These are phyloP conservation scores for Cucurbita pepo DNA, from an alignment of 306 rosid species.

Conservation along the genomic window DNA sequence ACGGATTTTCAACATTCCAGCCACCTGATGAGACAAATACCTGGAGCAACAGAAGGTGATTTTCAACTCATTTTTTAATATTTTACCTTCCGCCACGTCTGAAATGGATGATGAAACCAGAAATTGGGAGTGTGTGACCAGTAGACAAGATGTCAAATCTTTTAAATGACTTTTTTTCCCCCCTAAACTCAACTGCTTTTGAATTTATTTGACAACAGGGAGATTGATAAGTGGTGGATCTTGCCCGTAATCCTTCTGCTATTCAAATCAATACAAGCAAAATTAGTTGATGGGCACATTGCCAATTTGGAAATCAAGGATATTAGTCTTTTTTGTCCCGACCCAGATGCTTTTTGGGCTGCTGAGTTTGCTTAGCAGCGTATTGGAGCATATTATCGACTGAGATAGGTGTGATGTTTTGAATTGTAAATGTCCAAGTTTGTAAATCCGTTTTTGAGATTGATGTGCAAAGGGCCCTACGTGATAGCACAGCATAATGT, in stretches of 20 bases:
- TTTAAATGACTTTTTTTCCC: neutral
- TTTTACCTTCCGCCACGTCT: neutral
- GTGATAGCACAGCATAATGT: neutral
- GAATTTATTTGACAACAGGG: slow-evolving; percentile 42
- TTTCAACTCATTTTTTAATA: slow-evolving; percentile 5
- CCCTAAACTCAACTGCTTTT: neutral
- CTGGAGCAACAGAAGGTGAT: slow-evolving; percentile 62
- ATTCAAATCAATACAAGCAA: slow-evolving; percentile 65
- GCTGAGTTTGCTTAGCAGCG: slow-evolving; percentile 32
- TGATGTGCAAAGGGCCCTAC: neutral
- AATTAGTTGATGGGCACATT: slow-evolving; percentile 80
- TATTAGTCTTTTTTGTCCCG: slow-evolving; percentile 68
- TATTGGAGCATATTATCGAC: neutral
- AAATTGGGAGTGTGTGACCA: neutral
- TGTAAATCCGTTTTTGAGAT: slow-evolving; percentile 6
- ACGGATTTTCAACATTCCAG: slow-evolving; percentile 41
- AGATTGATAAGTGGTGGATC: slow-evolving; percentile 87
- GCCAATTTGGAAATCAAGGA: slow-evolving; percentile 81
- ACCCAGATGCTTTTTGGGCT: slow-evolving; percentile 93
- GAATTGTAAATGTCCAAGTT: neutral
- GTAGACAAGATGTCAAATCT: neutral
- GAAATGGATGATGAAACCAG: neutral
- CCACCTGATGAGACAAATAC: slow-evolving; percentile 42
- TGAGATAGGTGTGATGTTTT: neutral
- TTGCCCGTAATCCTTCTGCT: slow-evolving; percentile 68